Evolutionary conservation across 768 basidiomycete species (phyloP).

Genomic region (Agaricus sinodeliciosus): DNA sequence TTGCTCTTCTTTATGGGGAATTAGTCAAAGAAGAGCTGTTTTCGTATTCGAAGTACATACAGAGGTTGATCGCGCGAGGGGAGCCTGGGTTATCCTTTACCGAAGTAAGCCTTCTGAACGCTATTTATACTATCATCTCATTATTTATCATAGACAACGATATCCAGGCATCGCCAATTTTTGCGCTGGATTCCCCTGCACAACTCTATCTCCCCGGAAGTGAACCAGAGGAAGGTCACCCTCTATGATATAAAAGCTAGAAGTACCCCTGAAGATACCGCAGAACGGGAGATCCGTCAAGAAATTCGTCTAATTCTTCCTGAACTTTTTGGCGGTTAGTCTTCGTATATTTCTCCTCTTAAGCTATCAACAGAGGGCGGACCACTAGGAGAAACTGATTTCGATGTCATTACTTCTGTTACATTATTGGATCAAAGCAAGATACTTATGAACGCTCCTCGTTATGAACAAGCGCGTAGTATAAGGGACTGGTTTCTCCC

Average conservation of each 20-base stretch:
- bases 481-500: slow-evolving; percentile 75
- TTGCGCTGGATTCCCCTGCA: slow-evolving; percentile 69
- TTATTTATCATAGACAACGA: slow-evolving; percentile 25
- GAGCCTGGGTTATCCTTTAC: slow-evolving; percentile 51
- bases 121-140: background rate
- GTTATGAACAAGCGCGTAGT: slow-evolving; percentile 70
- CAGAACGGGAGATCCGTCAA: slow-evolving; percentile 64
- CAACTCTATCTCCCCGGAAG: slow-evolving; percentile 48
- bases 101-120: slow-evolving; percentile 33
- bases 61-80: slow-evolving; percentile 75
- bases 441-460: slow-evolving; percentile 45
- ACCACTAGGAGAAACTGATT: slow-evolving; percentile 4
- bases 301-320: slow-evolving; percentile 62
- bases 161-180: slow-evolving; percentile 64
- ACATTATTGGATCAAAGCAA: slow-evolving; percentile 37
- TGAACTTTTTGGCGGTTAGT: slow-evolving; percentile 57
- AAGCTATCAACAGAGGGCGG: background rate
- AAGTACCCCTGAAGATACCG: slow-evolving; percentile 63
- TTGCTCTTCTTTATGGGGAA: slow-evolving; percentile 66
- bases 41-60: slow-evolving; percentile 69
- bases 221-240: slow-evolving; percentile 62
- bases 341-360: background rate
- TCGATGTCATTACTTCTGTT: slow-evolving; percentile 23
- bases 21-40: slow-evolving; percentile 66
- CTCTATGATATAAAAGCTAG: slow-evolving; percentile 65